A percentile compares a stretch with the other conserved stretches of the same genome.
phyloP scores from a whole-genome alignment of 768 basidiomycete species.

The Lyophyllum semitale region DNA sequence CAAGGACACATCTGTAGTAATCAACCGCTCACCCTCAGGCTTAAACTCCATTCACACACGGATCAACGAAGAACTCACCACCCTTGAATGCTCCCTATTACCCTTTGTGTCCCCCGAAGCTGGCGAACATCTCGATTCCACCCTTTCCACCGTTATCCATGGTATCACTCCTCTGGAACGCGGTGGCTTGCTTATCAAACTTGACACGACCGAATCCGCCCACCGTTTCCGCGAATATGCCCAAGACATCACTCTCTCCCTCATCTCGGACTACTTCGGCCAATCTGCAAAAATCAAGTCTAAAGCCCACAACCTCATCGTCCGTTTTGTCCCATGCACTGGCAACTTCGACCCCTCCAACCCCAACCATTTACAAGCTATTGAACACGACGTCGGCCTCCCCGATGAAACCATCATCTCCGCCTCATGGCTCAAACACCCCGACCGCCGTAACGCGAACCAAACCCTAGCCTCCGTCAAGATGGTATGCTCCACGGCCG shows the following conservation, averaged over 20 bases:
- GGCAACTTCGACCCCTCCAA: not conserved
- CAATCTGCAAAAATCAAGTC: not conserved
- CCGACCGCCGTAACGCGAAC: not conserved
- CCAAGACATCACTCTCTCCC: no score
- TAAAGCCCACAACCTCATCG: not conserved
- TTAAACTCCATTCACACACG: not conserved
- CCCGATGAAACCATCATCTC: not conserved
- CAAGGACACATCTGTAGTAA: not conserved
- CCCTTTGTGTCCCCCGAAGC: no score
- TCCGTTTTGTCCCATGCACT: not conserved
- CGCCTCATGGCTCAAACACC: not conserved
- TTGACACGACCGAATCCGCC: not conserved
- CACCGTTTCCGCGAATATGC: not conserved
- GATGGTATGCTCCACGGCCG: not conserved
- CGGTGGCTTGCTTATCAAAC: not conserved
- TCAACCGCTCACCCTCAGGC: not conserved
- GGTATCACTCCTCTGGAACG: not conserved
- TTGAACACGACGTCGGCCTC: not conserved
- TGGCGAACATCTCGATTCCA: not conserved
- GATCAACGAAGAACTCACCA: not conserved
- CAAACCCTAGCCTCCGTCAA: not conserved
- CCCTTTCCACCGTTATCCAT: not conserved
- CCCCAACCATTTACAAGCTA: not conserved
- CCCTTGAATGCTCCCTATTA: not conserved
- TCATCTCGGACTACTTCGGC: not conserved